phyloP scores from a whole-genome alignment of 2,329 filamentous ascomycete genomes.

The Didymella lethalis region DNA sequence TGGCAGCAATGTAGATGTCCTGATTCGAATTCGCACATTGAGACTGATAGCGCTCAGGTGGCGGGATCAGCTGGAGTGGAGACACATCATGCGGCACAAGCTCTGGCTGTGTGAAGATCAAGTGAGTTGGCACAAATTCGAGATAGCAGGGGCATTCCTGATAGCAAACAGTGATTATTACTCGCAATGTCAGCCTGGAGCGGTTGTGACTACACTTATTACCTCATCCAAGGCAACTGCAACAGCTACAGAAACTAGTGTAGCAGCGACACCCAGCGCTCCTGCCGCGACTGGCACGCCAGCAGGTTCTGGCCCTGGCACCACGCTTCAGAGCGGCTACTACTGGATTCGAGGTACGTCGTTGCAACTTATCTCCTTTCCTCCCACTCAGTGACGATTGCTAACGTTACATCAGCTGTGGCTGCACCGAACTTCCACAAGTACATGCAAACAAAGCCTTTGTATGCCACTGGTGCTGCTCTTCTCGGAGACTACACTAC shows the following conservation, averaged over 20 bases:
- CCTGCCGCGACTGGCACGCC: slow-evolving; percentile 36
- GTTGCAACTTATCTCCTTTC: not conserved
- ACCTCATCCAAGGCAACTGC: slow-evolving; percentile 23
- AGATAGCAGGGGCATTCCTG: not conserved
- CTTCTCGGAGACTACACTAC: slow-evolving; percentile 61
- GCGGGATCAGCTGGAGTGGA: slow-evolving; percentile 39
- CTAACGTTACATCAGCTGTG: slow-evolving; percentile 53
- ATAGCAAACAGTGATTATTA: slow-evolving; percentile 43
- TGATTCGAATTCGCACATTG: fast-evolving
- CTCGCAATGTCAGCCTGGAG: slow-evolving; percentile 54
- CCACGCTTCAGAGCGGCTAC: slow-evolving; percentile 60
- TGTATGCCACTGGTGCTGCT: slow-evolving; percentile 56
- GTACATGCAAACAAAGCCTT: slow-evolving; percentile 49
- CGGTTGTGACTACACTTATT: slow-evolving; percentile 24
- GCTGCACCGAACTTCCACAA: slow-evolving; percentile 63
- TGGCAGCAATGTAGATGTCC: slow-evolving; percentile 47
- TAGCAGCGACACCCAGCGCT: slow-evolving; percentile 20
- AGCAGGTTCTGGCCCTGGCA: slow-evolving; percentile 50
- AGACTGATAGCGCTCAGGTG: slow-evolving; percentile 31
- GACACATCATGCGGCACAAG: slow-evolving; percentile 36
- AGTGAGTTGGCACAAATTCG: slow-evolving; percentile 25
- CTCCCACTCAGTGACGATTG: too few species aligned
- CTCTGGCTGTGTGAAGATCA: slow-evolving; percentile 44
- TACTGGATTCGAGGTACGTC: slow-evolving; percentile 60
- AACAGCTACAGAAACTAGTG: slow-evolving; percentile 21